Percentiles rank a stretch among this genome's conserved stretches.
Evolutionary conservation across 192 early-diverging fungal genomes (phyloP).

Genomic region (Linderina pennispora): DNA sequence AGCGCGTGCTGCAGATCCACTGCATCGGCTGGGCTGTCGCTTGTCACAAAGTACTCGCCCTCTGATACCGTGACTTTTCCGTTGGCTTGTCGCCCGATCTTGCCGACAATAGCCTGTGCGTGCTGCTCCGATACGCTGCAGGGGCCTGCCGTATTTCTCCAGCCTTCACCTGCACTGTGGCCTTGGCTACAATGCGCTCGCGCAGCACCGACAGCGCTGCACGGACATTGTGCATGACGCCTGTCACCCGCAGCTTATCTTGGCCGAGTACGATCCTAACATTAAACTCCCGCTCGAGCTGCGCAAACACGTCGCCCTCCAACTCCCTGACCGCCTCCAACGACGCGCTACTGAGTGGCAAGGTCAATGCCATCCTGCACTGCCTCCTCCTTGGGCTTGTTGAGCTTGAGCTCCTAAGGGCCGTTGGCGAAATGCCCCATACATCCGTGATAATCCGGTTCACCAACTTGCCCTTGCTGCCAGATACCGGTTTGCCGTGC

Average conservation of each 20-base stretch:
- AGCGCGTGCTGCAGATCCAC: conserved; percentile 28
- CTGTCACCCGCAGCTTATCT: conserved; percentile 2
- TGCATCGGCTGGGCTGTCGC: conserved; percentile 10
- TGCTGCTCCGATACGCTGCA: conserved; percentile 13
- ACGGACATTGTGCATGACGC: conserved; percentile 17
- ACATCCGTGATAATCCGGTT: conserved; percentile 25
- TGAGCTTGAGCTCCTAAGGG: conserved; percentile 7
- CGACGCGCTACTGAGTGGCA: conserved; percentile 15
- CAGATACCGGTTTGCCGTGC: conserved; percentile 1
- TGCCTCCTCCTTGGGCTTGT: not conserved
- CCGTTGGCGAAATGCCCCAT: conserved; percentile 23
- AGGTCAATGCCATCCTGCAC: conserved; percentile 10
- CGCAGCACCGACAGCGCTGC: conserved; percentile 24
- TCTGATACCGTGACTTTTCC: conserved; percentile 7
- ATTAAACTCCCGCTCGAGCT: conserved; percentile 16
- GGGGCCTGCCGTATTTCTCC: conserved; percentile 9
- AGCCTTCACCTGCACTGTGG: conserved; percentile 19
- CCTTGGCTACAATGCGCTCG: conserved; percentile 17
- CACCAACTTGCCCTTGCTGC: conserved; percentile 18
- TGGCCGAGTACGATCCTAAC: conserved; percentile 9
- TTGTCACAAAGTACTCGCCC: conserved; percentile 21
- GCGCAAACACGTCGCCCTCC: not conserved
- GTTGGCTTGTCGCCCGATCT: not conserved
- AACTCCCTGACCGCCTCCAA: conserved; percentile 1
- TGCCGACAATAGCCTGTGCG: not conserved